phyloP scores from a whole-genome alignment of 768 basidiomycete genomes.

The Lentinula edodes region DNA sequence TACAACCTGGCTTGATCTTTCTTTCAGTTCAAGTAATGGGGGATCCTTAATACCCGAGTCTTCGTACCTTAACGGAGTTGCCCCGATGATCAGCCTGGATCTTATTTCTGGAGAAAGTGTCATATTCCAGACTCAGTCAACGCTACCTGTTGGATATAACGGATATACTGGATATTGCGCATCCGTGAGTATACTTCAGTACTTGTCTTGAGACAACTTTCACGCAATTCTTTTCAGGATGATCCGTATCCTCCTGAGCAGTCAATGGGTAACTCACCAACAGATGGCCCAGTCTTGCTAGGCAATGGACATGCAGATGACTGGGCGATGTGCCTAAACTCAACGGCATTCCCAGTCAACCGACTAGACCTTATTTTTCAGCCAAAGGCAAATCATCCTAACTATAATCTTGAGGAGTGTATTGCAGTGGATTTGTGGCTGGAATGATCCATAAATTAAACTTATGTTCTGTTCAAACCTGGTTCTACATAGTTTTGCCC shows the following conservation, averaged over 20 bases:
- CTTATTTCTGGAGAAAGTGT: not conserved
- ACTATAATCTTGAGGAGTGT: not conserved
- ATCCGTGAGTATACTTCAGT: not conserved
- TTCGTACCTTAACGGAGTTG: no score
- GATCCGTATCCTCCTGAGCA: not conserved
- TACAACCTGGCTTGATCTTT: not conserved
- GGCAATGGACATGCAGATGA: not conserved
- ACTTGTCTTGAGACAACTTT: no score
- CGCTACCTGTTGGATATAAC: not conserved
- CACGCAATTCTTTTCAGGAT: not conserved
- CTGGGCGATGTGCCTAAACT: not conserved
- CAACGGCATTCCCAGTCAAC: not conserved
- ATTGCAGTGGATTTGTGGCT: not conserved
- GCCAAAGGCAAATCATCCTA: not conserved
- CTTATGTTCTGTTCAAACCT: no score
- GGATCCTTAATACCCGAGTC: not conserved
- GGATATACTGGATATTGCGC: not conserved
- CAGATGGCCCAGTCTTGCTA: not conserved
- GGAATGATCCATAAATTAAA: slow-evolving; percentile 1
- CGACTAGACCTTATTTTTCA: not conserved
- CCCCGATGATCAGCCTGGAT: not conserved
- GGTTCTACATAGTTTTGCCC: no score
- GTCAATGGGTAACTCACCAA: not conserved
- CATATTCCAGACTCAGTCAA: not conserved
- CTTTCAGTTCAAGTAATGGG: not conserved